Conservation (phyloP, 1,284 basidiomycete species). For the Marasmius oreades region DNA sequence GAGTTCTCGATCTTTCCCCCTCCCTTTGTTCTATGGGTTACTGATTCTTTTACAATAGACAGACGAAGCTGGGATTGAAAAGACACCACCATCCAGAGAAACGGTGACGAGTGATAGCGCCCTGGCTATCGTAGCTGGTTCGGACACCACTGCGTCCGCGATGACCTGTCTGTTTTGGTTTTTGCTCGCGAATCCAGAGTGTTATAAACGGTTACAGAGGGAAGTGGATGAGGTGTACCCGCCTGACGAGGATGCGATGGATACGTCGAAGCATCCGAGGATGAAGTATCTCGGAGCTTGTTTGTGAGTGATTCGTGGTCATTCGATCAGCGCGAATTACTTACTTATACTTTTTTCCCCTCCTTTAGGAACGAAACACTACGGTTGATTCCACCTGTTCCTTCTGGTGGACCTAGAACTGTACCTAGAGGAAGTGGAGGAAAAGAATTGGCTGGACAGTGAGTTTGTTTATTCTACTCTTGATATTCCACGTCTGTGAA, state of each 20-base stretch:
- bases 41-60: constrained; percentile 24
- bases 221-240: constrained; percentile 29
- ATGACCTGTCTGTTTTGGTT: constrained; percentile 33
- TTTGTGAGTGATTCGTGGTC: constrained; percentile 27
- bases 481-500: constrained; percentile 23
- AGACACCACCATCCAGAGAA: constrained; percentile 24
- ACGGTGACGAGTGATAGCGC: constrained; percentile 35
- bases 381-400: constrained; percentile 24
- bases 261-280: constrained; percentile 23
- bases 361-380: constrained; percentile 34
- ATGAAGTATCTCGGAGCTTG: constrained; percentile 34
- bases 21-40: neutral
- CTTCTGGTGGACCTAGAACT: constrained; percentile 21
- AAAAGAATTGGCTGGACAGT: constrained; percentile 20
- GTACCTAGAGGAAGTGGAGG: constrained; percentile 16
- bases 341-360: neutral
- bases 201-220: constrained; percentile 29
- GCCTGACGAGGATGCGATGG: constrained; percentile 25
- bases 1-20: constrained; percentile 2
- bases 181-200: constrained; percentile 28
- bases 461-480: constrained; percentile 4
- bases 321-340: too few relatives aligned
- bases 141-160: constrained; percentile 37
- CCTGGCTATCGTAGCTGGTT: constrained; percentile 32
- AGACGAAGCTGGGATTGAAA: constrained; percentile 36